Percentiles rank a stretch among this genome's conserved stretches.
phyloP scores from a whole-genome alignment of 2,329 filamentous ascomycete species.

The Pseudogymnoascus destructans region DNA sequence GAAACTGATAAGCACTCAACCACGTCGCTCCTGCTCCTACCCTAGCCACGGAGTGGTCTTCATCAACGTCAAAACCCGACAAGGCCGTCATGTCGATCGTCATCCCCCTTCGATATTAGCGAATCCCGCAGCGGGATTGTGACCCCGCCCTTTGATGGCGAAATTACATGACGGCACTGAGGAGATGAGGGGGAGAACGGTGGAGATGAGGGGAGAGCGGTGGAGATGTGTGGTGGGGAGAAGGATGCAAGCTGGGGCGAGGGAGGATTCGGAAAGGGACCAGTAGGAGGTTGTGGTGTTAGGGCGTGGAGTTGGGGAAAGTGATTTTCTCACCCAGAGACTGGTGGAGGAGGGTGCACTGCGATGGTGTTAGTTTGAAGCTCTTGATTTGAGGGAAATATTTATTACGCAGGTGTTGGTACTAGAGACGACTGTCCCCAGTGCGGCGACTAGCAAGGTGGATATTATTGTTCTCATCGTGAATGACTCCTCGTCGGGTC shows the following conservation, averaged over 20 bases:
- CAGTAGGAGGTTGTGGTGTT: slow-evolving; percentile 2
- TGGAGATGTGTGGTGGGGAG: not conserved
- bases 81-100: slow-evolving; percentile 10
- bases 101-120: slow-evolving; percentile 3
- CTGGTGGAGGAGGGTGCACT: not conserved
- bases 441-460: not conserved
- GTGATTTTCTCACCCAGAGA: slow-evolving; percentile 6
- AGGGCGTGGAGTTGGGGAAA: slow-evolving; percentile 11
- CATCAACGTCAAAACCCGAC: not conserved
- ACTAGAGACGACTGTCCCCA: not conserved
- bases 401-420: not conserved
- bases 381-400: not conserved
- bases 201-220: not conserved
- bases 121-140: slow-evolving; percentile 4
- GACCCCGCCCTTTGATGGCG: slow-evolving; percentile 6
- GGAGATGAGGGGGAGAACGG: not conserved
- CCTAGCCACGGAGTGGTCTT: not conserved
- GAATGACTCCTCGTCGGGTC: not conserved
- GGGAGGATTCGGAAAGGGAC: not conserved
- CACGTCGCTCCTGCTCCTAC: slow-evolving; percentile 8
- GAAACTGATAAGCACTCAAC: slow-evolving; percentile 8
- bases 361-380: not conserved
- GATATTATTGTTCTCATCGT: not conserved
- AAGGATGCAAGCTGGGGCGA: slow-evolving; percentile 5
- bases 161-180: not conserved